Base-by-base conservation (phyloP, 2,329 filamentous ascomycete genomes). In the Microascus cirrosus region DNA sequence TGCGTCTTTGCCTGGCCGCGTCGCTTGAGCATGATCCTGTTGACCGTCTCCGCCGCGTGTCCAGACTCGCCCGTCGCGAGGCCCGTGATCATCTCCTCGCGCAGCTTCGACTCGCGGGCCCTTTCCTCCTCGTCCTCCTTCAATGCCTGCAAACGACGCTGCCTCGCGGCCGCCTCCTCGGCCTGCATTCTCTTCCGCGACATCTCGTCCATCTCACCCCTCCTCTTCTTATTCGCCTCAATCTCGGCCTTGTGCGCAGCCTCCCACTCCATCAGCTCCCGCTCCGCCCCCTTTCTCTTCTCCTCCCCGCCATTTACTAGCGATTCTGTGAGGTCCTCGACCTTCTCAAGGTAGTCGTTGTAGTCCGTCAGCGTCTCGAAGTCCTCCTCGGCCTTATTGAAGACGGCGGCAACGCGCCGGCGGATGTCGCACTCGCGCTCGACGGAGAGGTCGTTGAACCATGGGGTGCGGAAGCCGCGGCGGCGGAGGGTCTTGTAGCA, bases 401-500 rank as follows among this genome's bases (percentile, higher is more conserved):
- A 93, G 11, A 93, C 88, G 59, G 74, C 75, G 2, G 65, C 85
- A 2, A 97, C 90, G 58, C 89, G 80, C 60, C 85, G 83, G 57
- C 94, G 81, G 60, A 97, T 90, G 72, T 99, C 94, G 20, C 96
- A 90, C 73, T 99, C 94, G 59, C 92, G 82, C 78, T 97, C 93
- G 6, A 97, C 86, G 48, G 81, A 73, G 45, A 99, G 79, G 71
- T 97, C 92, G 61, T 85, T 87, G 68, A 97, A 99, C 58, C 91
- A 97, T 67, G 95, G 90, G 58, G 82, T 82, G 60, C 90, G 84
- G 75, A 97, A 99, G 48, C 86, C 85, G 59, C 85, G 83, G 66
- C 92, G 89, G 1, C 94, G 86, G 6, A 99, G 79, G 1, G 91
- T 97, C 70, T 89, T 86, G 69, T 85, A 83, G 74, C 94, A 99